Evolutionary conservation across 176 grass and related monocot genomes (phyloP).

Genomic region (Aegilops umbellulata): DNA sequence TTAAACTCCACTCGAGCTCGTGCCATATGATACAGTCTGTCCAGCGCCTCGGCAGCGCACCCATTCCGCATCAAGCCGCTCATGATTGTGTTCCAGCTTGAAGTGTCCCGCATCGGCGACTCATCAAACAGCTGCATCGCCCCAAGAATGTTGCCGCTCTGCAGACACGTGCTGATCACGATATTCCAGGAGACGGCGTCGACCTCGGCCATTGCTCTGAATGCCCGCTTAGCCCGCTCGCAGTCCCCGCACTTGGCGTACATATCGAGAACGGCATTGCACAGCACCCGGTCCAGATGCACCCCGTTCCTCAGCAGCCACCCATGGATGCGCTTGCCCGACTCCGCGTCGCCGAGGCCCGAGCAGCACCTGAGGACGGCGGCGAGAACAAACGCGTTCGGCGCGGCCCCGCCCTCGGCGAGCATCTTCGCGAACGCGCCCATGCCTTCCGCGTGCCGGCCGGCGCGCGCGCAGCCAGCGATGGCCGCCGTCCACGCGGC

Average conservation of each 20-base stretch:
- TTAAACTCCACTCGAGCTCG: conserved; percentile 32
- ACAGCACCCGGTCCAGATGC: conserved; percentile 39
- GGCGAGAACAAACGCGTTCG: conserved; percentile 52
- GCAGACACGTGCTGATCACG: conserved; percentile 41
- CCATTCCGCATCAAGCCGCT: conserved; percentile 44
- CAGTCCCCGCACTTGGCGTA: conserved; percentile 49
- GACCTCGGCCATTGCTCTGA: conserved; percentile 30
- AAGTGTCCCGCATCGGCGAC: conserved; percentile 34
- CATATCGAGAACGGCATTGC: conserved; percentile 53
- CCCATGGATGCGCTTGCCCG: conserved; percentile 49
- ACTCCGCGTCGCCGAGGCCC: conserved; percentile 12
- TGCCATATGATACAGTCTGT: conserved; percentile 36
- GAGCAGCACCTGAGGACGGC: conserved; percentile 60
- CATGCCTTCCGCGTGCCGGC: conserved; percentile 29
- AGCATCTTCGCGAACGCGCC: conserved; percentile 42
- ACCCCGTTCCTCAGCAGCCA: conserved; percentile 56
- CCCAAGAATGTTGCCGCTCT: conserved; percentile 26
- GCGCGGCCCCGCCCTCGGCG: not conserved
- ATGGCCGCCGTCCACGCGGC: conserved; percentile 45
- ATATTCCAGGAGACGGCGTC: conserved; percentile 58
- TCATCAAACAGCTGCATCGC: conserved; percentile 41
- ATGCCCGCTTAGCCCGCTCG: not conserved
- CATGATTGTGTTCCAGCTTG: conserved; percentile 71
- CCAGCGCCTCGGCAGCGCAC: conserved; percentile 20
- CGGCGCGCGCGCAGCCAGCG: conserved; percentile 30